Conservation (phyloP, 1,284 basidiomycete species). For the Puccinia triticina region DNA sequence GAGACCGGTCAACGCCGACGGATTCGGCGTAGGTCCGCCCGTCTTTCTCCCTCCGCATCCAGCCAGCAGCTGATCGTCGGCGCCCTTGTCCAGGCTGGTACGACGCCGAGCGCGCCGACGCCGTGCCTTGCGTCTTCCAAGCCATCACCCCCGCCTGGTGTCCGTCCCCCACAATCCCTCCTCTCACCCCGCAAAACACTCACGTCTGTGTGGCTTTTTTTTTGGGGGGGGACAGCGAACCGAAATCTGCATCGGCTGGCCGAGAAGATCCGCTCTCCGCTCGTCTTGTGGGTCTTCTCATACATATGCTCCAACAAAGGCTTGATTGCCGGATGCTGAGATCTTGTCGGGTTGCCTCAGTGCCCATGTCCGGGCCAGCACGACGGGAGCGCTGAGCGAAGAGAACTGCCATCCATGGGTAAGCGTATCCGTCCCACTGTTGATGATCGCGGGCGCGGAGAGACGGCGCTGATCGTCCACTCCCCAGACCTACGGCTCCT, state of each 20-base stretch:
- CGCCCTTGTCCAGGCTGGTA: slow-evolving; percentile 72
- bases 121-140: slow-evolving; percentile 55
- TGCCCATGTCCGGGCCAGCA: slow-evolving; percentile 83
- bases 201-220: slow-evolving; percentile 57
- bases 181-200: not conserved
- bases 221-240: too few species aligned
- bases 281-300: slow-evolving; percentile 74
- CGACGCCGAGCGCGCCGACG: slow-evolving; percentile 73
- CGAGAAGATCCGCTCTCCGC: slow-evolving; percentile 89
- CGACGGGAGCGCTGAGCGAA: slow-evolving; percentile 76
- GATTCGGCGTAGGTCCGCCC: slow-evolving; percentile 82
- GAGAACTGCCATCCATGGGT: slow-evolving; percentile 94
- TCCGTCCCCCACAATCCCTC: not conserved
- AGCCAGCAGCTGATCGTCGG: not conserved
- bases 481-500: slow-evolving; percentile 51
- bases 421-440: not conserved
- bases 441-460: too few species aligned
- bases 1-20: slow-evolving; percentile 69
- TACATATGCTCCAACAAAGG: not conserved
- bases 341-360: slow-evolving; percentile 63
- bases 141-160: slow-evolving; percentile 54
- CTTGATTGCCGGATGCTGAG: not conserved
- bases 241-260: slow-evolving; percentile 83
- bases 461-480: too few species aligned
- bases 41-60: slow-evolving; percentile 46